Evolutionary conservation across 192 early-diverging fungal genomes (phyloP).

Genomic region (Chytriomyces hyalinus): DNA sequence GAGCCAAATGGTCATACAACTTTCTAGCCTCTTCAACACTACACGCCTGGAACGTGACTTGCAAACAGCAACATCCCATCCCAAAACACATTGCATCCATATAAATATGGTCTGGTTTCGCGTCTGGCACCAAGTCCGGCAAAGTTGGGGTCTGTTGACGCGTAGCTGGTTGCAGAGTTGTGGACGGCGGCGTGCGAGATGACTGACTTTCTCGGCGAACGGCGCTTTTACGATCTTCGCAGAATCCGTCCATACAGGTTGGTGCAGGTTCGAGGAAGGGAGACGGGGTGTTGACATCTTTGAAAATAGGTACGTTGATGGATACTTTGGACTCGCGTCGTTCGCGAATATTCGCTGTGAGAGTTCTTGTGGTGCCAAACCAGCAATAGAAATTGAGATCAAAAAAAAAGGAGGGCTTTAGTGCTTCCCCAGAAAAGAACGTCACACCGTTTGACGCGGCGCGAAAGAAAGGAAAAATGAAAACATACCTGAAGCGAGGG

Average conservation of each 20-base stretch:
- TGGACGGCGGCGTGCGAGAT: conserved; percentile 54
- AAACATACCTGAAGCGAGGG: conserved; percentile 80
- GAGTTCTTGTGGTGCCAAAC: conserved; percentile 55
- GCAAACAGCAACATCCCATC: conserved; percentile 97
- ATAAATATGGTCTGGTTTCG: conserved; percentile 92
- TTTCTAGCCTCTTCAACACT: conserved; percentile 88
- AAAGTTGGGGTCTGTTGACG: conserved; percentile 17
- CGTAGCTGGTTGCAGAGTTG: conserved; percentile 48
- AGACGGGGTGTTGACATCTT: conserved; percentile 84
- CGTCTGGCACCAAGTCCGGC: conserved; percentile 60
- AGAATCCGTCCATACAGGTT: conserved; percentile 60
- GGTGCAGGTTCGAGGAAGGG: conserved; percentile 82
- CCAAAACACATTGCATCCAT: conserved; percentile 99
- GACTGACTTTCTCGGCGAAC: conserved; percentile 40
- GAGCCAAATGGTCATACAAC: conserved; percentile 94
- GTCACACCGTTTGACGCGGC: conserved; percentile 1
- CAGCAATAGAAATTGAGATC: no score
- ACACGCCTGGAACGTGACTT: conserved; percentile 97
- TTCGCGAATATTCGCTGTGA: conserved; percentile 91
- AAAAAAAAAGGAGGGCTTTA: no score
- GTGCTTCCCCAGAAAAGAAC: no score
- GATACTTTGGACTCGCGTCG: conserved; percentile 92
- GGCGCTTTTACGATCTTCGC: conserved; percentile 20
- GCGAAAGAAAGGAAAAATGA: conserved; percentile 23
- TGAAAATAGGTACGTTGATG: conserved; percentile 96